Evolutionary conservation across 768 basidiomycete species (phyloP), one percentile per base, ranked within the genome.

Genomic region (Tylopilus plumbeoviolaceoides): DNA sequence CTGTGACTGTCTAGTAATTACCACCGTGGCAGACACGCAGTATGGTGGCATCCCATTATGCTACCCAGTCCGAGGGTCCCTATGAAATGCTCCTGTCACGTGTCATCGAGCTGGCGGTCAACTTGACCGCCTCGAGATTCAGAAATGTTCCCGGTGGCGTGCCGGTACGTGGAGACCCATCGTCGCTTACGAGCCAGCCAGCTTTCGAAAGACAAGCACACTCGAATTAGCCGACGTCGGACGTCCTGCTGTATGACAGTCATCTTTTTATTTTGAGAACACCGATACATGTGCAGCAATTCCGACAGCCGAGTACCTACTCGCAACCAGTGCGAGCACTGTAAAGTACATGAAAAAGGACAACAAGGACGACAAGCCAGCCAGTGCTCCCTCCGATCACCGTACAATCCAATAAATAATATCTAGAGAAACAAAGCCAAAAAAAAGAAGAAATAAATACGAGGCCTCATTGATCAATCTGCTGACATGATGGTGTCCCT

Each of bases 401-500:
- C 30, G 7, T 30, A 11, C 30, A 28, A 8, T 8, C 5, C 27
- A 28, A 28, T 8, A 28, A 28, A 30, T 23, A 3, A 23, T 30
- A 30, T 7, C 30, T 30, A 11, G 30, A 7, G 7, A 30, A 30
- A 30, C 8, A 30, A 30, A 30, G 30, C 27, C 5, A 28, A 8
- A 28, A 8, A 28, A 11, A 30, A 30, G 5, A 36, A 17, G 17
- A 36, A 17, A 36, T 3, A 4, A 36, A 36, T 36, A 7, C 36
- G 6, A 15, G 4, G 8, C 17, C n/a, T 36, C 36, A 36, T 28
- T n/a, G 30, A 30, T 30, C 30, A 30, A 17, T 36, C 17, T n/a
- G 36, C 36, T 7, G 36, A 36, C 36, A 17, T 17, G 38, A n/a
- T 15, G n/a, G 38, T 38, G 38, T 81, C 72, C 48, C 86, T 71